These are phyloP conservation scores for Russula brevipes DNA, from an alignment of 768 basidiomycete genomes.

Conservation along the genomic window DNA sequence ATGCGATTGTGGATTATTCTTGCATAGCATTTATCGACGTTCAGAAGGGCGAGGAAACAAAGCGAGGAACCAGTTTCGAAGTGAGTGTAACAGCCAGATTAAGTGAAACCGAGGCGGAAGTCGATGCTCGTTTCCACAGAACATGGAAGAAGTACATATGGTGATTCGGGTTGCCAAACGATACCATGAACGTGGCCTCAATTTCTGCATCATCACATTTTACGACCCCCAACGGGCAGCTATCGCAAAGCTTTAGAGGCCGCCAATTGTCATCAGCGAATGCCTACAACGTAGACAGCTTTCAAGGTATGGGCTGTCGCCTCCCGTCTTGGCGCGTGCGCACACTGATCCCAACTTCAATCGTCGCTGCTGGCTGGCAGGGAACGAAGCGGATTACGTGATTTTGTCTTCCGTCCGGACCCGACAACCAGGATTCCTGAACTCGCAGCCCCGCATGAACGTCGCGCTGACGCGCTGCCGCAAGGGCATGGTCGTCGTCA, in stretches of 20 bases:
- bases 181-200: neutral
- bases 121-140: neutral
- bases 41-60: slow-evolving; percentile 35
- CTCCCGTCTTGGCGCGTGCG: too few species aligned
- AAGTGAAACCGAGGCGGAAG: neutral
- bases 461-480: slow-evolving; percentile 39
- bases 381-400: slow-evolving; percentile 49
- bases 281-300: slow-evolving; percentile 15
- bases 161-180: slow-evolving; percentile 10
- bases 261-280: slow-evolving; percentile 32
- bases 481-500: slow-evolving; percentile 45
- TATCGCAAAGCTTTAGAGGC: slow-evolving; percentile 35
- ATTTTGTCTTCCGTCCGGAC: slow-evolving; percentile 50
- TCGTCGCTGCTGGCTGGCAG: slow-evolving; percentile 27
- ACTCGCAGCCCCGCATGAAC: slow-evolving; percentile 43
- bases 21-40: slow-evolving; percentile 46
- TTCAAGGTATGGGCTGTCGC: slow-evolving; percentile 3
- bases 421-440: slow-evolving; percentile 42
- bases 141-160: slow-evolving; percentile 10
- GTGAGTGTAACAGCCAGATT: neutral
- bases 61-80: slow-evolving; percentile 28
- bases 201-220: slow-evolving; percentile 49
- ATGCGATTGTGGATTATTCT: slow-evolving; percentile 31
- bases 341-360: neutral
- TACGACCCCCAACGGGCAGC: slow-evolving; percentile 49